Percentiles rank a stretch among this genome's conserved stretches.
Evolutionary conservation across 305 asterid genomes (phyloP).

Genomic region (Ruellia speciosa): DNA sequence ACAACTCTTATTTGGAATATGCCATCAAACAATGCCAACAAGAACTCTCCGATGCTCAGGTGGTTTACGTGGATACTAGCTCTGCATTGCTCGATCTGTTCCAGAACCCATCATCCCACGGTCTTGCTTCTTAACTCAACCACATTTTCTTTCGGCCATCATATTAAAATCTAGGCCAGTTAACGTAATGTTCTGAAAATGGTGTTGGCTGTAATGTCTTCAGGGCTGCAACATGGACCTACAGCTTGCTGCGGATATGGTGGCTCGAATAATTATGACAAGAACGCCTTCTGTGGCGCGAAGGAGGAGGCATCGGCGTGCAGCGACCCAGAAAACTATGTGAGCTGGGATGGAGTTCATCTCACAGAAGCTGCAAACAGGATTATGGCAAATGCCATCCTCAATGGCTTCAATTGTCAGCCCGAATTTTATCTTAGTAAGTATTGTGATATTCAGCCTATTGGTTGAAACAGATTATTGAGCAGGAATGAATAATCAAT

Average conservation of each 20-base stretch:
- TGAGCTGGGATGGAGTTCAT: slow-evolving; percentile 55
- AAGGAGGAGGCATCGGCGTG: slow-evolving; percentile 43
- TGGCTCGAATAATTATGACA: slow-evolving; percentile 35
- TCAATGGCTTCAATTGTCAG: slow-evolving; percentile 31
- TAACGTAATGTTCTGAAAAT: background rate
- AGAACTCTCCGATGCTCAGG: slow-evolving; percentile 28
- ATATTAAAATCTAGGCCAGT: background rate
- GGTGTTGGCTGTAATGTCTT: background rate
- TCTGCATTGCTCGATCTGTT: slow-evolving; percentile 29
- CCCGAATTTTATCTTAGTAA: slow-evolving; percentile 34
- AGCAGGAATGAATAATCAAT: no score
- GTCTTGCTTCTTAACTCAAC: slow-evolving; percentile 2
- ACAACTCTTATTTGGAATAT: slow-evolving; percentile 27
- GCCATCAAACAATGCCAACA: slow-evolving; percentile 26
- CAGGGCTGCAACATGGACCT: slow-evolving; percentile 42
- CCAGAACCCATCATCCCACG: slow-evolving; percentile 34
- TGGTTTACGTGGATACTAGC: slow-evolving; percentile 31
- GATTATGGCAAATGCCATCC: slow-evolving; percentile 27
- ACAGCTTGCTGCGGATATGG: slow-evolving; percentile 57
- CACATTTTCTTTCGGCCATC: background rate
- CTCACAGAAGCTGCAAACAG: slow-evolving; percentile 40
- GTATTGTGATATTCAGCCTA: slow-evolving; percentile 37
- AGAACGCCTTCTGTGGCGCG: slow-evolving; percentile 38
- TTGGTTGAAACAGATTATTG: slow-evolving; percentile 30
- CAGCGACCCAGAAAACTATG: slow-evolving; percentile 43